Evolutionary conservation across 805 yeast genomes (phyloP).

Genomic region (Lachancea fermentati): DNA sequence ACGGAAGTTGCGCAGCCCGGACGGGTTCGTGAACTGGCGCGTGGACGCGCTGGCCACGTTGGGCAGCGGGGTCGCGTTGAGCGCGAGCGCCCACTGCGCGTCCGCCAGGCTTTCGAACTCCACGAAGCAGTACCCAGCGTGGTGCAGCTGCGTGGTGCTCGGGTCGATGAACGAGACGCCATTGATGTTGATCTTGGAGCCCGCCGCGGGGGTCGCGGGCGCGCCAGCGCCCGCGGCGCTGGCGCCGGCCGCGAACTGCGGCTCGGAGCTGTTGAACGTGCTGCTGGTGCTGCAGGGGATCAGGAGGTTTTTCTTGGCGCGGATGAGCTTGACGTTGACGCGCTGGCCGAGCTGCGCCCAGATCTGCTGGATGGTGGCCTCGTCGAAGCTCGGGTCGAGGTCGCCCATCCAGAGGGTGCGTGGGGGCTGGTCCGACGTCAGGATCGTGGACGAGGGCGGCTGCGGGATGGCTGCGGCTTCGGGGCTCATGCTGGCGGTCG

Average conservation of each 20-base stretch:
- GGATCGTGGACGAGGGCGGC: conserved; percentile 49
- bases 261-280: conserved; percentile 20
- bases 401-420: conserved; percentile 88
- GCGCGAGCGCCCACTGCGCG: conserved; percentile 60
- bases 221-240: background rate
- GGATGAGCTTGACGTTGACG: conserved; percentile 64
- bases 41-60: conserved; percentile 32
- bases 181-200: conserved; percentile 18
- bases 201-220: background rate
- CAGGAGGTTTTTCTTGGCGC: conserved; percentile 37
- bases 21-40: conserved; percentile 26
- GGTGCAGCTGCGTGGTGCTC: conserved; percentile 31
- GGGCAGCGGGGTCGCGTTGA: conserved; percentile 63
- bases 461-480: conserved; percentile 35
- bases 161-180: conserved; percentile 32
- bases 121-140: conserved; percentile 71
- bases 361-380: conserved; percentile 49
- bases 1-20: conserved; percentile 55
- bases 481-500: background rate
- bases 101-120: conserved; percentile 65
- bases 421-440: conserved; percentile 46
- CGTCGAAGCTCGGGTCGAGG: conserved; percentile 74
- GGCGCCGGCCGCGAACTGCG: conserved; percentile 1
- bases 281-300: conserved; percentile 29
- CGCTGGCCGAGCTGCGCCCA: conserved; percentile 53